Evolutionary conservation across 2,329 filamentous ascomycete species (phyloP).

Genomic region (Periconia sp.): DNA sequence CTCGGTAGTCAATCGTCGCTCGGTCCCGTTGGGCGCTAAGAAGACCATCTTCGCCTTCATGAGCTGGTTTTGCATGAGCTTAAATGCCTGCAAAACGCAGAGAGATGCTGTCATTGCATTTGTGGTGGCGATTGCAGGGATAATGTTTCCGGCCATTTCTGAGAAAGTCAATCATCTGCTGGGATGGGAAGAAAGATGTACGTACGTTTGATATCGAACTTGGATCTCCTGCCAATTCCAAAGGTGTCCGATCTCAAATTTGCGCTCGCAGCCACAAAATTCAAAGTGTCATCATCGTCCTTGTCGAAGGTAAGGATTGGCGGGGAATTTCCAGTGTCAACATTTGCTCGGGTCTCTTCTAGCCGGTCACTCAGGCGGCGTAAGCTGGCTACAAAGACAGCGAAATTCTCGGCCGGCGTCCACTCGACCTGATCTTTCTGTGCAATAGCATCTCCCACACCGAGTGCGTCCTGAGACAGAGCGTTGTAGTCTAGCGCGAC

Average conservation of each 20-base stretch:
- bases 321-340: slow-evolving; percentile 52
- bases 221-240: slow-evolving; percentile 83
- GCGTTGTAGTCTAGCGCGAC: slow-evolving; percentile 73
- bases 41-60: slow-evolving; percentile 82
- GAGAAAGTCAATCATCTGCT: slow-evolving; percentile 9
- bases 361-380: slow-evolving; percentile 77
- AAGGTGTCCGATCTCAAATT: slow-evolving; percentile 92
- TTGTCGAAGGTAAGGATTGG: slow-evolving; percentile 90
- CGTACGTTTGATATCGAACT: slow-evolving; percentile 88
- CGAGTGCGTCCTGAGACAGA: slow-evolving; percentile 61
- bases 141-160: slow-evolving; percentile 99
- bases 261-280: slow-evolving; percentile 89
- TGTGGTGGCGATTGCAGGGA: slow-evolving; percentile 96
- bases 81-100: slow-evolving; percentile 91
- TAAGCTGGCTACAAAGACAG: slow-evolving; percentile 85
- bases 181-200: background rate
- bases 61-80: slow-evolving; percentile 75
- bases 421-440: slow-evolving; percentile 77
- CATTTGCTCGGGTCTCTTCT: slow-evolving; percentile 65
- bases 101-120: slow-evolving; percentile 95
- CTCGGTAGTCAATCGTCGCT: slow-evolving; percentile 65
- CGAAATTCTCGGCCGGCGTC: slow-evolving; percentile 82
- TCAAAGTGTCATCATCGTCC: slow-evolving; percentile 91
- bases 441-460: slow-evolving; percentile 60
- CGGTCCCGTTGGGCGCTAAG: slow-evolving; percentile 68